Evolutionary conservation across 2,329 filamentous ascomycete genomes (phyloP).

Genomic region (Teratosphaeria viscida): DNA sequence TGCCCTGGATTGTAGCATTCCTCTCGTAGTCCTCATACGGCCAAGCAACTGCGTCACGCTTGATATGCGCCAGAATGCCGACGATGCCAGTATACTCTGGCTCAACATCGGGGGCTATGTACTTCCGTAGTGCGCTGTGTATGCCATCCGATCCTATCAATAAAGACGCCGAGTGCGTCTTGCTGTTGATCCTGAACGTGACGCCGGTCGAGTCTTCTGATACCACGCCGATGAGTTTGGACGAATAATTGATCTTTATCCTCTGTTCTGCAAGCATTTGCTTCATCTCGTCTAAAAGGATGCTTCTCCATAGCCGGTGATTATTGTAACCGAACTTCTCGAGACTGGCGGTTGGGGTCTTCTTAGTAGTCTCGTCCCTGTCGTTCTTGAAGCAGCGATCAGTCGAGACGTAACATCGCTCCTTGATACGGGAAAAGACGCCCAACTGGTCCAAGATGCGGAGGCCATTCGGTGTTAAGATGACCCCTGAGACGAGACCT

Average conservation of each 20-base stretch:
- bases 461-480: conserved; percentile 51
- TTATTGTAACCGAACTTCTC: conserved; percentile 39
- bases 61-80: conserved; percentile 13
- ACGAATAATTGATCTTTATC: conserved; percentile 38
- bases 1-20: conserved; percentile 26
- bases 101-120: conserved; percentile 19
- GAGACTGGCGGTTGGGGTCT: conserved; percentile 19
- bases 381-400: conserved; percentile 37
- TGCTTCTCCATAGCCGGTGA: conserved; percentile 39
- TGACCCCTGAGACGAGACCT: conserved; percentile 28
- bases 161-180: conserved; percentile 7
- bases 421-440: conserved; percentile 37
- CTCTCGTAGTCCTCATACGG: conserved; percentile 16
- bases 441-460: conserved; percentile 42
- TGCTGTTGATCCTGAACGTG: conserved; percentile 11
- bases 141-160: conserved; percentile 20
- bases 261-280: conserved; percentile 29
- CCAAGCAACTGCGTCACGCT: conserved; percentile 12
- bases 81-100: conserved; percentile 16
- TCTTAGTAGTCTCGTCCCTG: conserved; percentile 12
- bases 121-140: conserved; percentile 22
- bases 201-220: conserved; percentile 5
- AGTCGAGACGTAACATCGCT: conserved; percentile 43
- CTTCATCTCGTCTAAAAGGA: conserved; percentile 42
- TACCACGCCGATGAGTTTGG: conserved; percentile 37